Percentiles rank a stretch among this genome's conserved stretches.
Evolutionary conservation across 2,329 filamentous ascomycete genomes (phyloP).

Genomic region (Apiospora kogelbergensis): DNA sequence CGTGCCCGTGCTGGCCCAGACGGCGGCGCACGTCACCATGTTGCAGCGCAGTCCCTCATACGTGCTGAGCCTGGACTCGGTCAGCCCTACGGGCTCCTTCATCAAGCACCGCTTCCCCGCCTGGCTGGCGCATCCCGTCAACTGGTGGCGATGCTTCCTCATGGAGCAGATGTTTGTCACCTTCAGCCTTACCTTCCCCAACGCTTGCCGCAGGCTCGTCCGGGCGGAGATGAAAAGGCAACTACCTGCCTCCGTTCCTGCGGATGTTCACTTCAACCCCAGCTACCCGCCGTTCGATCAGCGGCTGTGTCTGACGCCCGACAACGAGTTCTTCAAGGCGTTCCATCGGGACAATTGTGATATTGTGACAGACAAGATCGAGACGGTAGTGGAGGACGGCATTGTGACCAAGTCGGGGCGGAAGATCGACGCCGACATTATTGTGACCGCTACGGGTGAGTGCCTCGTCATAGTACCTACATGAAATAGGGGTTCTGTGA

Average conservation of each 20-base stretch:
- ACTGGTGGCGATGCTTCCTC: slow-evolving; percentile 43
- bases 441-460: slow-evolving; percentile 65
- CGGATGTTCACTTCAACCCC: slow-evolving; percentile 55
- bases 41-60: slow-evolving; percentile 78
- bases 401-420: slow-evolving; percentile 37
- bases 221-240: slow-evolving; percentile 35
- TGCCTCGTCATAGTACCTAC: slow-evolving; percentile 29
- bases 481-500: too few relatives aligned
- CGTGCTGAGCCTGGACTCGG: slow-evolving; percentile 60
- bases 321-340: slow-evolving; percentile 46
- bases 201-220: slow-evolving; percentile 39
- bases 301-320: slow-evolving; percentile 58
- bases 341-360: slow-evolving; percentile 39
- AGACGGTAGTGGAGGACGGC: slow-evolving; percentile 40
- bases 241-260: slow-evolving; percentile 47
- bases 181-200: slow-evolving; percentile 46
- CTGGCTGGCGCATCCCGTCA: slow-evolving; percentile 43
- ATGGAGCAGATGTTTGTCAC: slow-evolving; percentile 35
- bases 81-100: slow-evolving; percentile 32
- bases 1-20: slow-evolving; percentile 66
- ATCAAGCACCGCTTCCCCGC: slow-evolving; percentile 41
- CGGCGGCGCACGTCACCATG: slow-evolving; percentile 70
- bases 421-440: slow-evolving; percentile 55
- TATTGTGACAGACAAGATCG: slow-evolving; percentile 47
- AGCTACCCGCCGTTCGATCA: slow-evolving; percentile 65